Percentiles rank a stretch among this genome's conserved stretches.
Evolutionary conservation across 805 yeast genomes (phyloP).

Genomic region (Hanseniaspora thailandica): DNA sequence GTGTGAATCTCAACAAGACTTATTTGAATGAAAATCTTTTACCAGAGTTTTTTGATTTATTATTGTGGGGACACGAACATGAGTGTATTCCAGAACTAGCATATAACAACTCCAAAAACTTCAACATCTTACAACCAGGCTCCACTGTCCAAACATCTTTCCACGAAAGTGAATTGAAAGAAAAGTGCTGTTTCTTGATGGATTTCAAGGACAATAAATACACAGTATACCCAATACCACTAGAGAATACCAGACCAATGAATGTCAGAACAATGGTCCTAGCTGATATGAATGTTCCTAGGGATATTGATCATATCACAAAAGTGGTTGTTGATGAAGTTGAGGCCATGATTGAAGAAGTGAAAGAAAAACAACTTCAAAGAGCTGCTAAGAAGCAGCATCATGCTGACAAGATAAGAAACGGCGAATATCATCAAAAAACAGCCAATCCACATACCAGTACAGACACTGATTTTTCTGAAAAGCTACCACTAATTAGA

Average conservation of each 20-base stretch:
- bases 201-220: slow-evolving; percentile 51
- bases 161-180: slow-evolving; percentile 68
- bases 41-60: slow-evolving; percentile 70
- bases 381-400: neutral
- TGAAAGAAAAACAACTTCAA: slow-evolving; percentile 27
- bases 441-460: slow-evolving; percentile 12
- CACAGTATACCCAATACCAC: slow-evolving; percentile 33
- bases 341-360: slow-evolving; percentile 51
- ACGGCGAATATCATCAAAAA: slow-evolving; percentile 16
- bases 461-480: slow-evolving; percentile 32
- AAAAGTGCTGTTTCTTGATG: slow-evolving; percentile 63
- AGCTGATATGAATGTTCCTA: slow-evolving; percentile 43
- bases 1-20: slow-evolving; percentile 65
- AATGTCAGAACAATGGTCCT: slow-evolving; percentile 56
- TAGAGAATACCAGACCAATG: slow-evolving; percentile 68
- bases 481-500: slow-evolving; percentile 58
- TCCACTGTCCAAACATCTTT: slow-evolving; percentile 87
- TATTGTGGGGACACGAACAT: slow-evolving; percentile 97
- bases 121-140: slow-evolving; percentile 82
- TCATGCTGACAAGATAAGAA: neutral
- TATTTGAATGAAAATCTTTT: slow-evolving; percentile 75
- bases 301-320: slow-evolving; percentile 49
- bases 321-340: slow-evolving; percentile 51
- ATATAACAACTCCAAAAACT: slow-evolving; percentile 43
- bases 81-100: slow-evolving; percentile 71